These are phyloP conservation scores for Trichoderma sp. DNA, from an alignment of 2,329 filamentous ascomycete genomes.

Conservation along the genomic window DNA sequence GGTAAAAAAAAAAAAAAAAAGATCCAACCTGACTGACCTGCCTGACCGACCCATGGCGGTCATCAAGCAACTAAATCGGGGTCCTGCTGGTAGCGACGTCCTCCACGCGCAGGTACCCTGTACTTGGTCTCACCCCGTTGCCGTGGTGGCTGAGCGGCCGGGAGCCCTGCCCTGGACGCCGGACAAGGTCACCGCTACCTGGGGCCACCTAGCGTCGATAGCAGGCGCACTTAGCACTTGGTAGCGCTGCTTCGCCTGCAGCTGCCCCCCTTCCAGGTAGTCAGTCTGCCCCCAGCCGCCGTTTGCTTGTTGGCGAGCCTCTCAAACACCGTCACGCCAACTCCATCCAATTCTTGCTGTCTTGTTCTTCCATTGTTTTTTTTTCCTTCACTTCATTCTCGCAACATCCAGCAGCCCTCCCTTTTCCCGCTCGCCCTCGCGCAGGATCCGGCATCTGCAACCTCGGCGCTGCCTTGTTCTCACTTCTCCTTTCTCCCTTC, in stretches of 20 bases:
- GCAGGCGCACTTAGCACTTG: slow-evolving; percentile 12
- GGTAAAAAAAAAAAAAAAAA: neutral
- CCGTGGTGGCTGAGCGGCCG: slow-evolving; percentile 17
- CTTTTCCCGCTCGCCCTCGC: slow-evolving; percentile 15
- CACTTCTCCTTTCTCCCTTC: slow-evolving; percentile 20
- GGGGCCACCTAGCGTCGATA: slow-evolving; percentile 3
- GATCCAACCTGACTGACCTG: neutral
- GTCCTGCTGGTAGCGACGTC: neutral
- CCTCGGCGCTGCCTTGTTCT: slow-evolving; percentile 20
- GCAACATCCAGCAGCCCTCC: slow-evolving; percentile 15
- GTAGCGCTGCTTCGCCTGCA: slow-evolving; percentile 17
- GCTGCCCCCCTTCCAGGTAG: slow-evolving; percentile 7
- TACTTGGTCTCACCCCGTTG: slow-evolving; percentile 13
- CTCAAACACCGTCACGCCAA: slow-evolving; percentile 12
- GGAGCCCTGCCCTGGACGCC: slow-evolving; percentile 8
- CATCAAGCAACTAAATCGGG: neutral
- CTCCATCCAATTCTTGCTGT: slow-evolving; percentile 15
- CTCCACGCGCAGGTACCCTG: neutral
- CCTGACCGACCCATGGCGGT: neutral
- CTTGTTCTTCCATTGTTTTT: neutral
- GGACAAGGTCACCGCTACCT: slow-evolving; percentile 16
- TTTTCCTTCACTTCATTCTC: neutral
- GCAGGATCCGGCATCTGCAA: slow-evolving; percentile 19
- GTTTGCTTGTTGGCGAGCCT: slow-evolving; percentile 18
- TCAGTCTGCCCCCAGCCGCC: slow-evolving; percentile 6